Base-by-base conservation (phyloP, 768 basidiomycete genomes). In the Amanita inopinata region DNA sequence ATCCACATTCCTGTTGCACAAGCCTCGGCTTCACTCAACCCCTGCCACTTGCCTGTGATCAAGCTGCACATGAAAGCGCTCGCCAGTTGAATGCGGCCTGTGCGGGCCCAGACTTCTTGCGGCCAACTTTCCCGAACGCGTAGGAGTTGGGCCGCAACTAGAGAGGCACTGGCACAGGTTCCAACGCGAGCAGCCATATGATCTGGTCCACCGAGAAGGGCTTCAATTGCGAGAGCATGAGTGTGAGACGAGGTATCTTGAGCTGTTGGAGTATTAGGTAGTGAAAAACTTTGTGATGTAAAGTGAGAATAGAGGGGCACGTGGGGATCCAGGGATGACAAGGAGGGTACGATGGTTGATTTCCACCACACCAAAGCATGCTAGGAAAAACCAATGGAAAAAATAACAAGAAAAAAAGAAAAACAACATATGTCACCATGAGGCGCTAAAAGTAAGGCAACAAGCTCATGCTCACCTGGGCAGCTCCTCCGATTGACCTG, bases 311-410 rank as follows among this genome's bases (percentile, higher is more conserved):
- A 74, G 5, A 89, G 61, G 0, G 81, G 76, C n/a, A 76, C 58
- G 49, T 76, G 73, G 2, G 85, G 76, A 53, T 87, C 83, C 38
- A 89, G 66, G 12, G 78, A 72, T 17, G 83, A 82, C 40, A 90
- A 67, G 5, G 78, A 78, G 10, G 80, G 77, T 9, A 84, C 72
- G 7, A 84, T 73, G 5, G 78, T 81, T 1, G 83, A 78, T 61
- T 85, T 86, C 84, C 86, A 89, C 83, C 85, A 89, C 30, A 90
- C 86, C 14, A 87, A 66, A 2, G 84, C 83, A 55, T 82, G 78
- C 78, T 70, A 43, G 3, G 27, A 33, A 28, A 38, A 25, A n/a
- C 19, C 19, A 22, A 38, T 5, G 24, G 4, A 11, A 11, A 38
- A 10, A 25, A 5, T 4, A 18, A n/a, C 8, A 23, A n/a, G n/a